phyloP scores from a whole-genome alignment of 371 early-diverging fungal genomes.

The Syncephalis fuscata region DNA sequence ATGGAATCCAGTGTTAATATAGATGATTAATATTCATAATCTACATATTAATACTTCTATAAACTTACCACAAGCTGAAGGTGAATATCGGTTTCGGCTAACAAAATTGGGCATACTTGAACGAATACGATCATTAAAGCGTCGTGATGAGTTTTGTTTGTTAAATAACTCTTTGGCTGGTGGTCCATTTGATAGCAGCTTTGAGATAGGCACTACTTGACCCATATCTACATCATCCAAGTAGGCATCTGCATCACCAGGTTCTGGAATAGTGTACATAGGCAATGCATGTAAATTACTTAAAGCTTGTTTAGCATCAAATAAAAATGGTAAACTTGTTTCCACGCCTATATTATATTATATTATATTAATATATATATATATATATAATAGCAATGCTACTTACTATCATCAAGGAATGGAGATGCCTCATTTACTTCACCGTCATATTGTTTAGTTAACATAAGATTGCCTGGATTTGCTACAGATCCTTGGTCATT shows the following conservation, averaged over 20 bases:
- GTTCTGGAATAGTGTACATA: not conserved
- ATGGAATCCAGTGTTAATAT: no score
- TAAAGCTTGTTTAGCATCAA: no score
- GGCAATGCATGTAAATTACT: not conserved
- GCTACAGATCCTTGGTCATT: no score
- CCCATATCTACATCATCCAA: not conserved
- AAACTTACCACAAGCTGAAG: no score
- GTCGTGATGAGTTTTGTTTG: no score
- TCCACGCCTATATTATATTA: not conserved
- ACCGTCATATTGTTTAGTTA: not conserved
- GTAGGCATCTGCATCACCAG: not conserved
- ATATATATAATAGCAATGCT: not conserved
- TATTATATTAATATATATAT: not conserved
- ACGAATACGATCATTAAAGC: no score
- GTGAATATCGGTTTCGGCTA: no score
- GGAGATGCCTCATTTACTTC: not conserved
- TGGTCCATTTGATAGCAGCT: not conserved
- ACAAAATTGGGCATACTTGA: no score
- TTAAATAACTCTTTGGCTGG: not conserved
- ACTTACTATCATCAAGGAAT: not conserved
- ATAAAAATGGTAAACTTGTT: not conserved
- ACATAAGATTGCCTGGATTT: not conserved
- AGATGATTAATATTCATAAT: no score
- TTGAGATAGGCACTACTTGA: not conserved
- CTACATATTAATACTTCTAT: no score